phyloP scores from a whole-genome alignment of 2,329 filamentous ascomycete genomes.

The Cladophialophora yegresii region DNA sequence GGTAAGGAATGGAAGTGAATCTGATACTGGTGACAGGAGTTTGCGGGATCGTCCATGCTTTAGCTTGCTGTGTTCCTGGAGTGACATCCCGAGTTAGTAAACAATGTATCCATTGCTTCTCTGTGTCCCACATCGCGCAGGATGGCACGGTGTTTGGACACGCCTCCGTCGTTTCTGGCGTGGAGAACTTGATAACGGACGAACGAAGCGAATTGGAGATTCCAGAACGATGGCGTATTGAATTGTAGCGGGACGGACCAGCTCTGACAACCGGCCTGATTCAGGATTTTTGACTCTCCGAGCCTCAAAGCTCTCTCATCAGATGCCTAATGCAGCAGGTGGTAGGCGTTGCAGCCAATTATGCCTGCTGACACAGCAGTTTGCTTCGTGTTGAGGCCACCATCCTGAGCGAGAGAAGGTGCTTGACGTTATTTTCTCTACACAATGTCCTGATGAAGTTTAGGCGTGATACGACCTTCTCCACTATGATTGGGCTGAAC shows the following conservation, averaged over 20 bases:
- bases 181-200: conserved; percentile 15
- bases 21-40: conserved; percentile 2
- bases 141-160: not conserved
- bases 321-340: conserved; percentile 24
- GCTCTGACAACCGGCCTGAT: conserved; percentile 6
- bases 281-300: not conserved
- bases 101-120: conserved; percentile 4
- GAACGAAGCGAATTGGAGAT: conserved; percentile 5
- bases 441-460: conserved; percentile 24
- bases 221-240: conserved; percentile 4
- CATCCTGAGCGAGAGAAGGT: not conserved
- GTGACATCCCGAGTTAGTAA: not conserved
- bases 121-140: conserved; percentile 3
- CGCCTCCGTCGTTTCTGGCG: not conserved
- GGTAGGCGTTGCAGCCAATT: conserved; percentile 5
- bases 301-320: conserved; percentile 18
- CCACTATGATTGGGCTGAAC: conserved; percentile 13
- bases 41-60: conserved; percentile 7
- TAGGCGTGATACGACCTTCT: conserved; percentile 10
- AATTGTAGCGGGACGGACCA: conserved; percentile 1
- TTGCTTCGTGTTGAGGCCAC: conserved; percentile 10
- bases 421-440: conserved; percentile 23
- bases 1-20: not conserved
- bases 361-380: not conserved
- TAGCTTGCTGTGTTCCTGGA: conserved; percentile 1